A percentile compares a stretch with the other conserved stretches of the same genome.
phyloP scores from a whole-genome alignment of 306 rosid genomes.

The Medicago lupulina region DNA sequence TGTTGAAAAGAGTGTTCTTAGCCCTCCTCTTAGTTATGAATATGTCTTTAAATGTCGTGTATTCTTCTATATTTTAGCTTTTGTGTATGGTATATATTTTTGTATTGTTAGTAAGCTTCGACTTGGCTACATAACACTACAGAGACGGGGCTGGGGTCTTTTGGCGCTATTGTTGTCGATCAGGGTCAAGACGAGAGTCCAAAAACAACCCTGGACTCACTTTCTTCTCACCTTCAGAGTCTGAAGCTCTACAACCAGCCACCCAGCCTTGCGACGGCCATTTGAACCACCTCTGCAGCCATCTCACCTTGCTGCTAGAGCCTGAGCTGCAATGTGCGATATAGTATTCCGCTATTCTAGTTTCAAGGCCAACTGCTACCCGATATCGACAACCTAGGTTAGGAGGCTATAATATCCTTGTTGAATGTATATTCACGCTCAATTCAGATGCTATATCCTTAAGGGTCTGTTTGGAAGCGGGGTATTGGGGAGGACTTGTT shows the following conservation, averaged over 20 bases:
- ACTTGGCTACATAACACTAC: not conserved
- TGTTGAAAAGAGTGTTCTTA: too few species aligned
- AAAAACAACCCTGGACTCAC: not conserved
- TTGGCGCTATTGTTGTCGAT: not conserved
- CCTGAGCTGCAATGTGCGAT: not conserved
- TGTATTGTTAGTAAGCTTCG: not conserved
- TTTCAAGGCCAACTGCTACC: not conserved
- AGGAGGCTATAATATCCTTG: constrained; percentile 31
- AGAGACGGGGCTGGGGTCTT: not conserved
- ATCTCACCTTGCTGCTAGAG: not conserved
- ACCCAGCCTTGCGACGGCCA: not conserved
- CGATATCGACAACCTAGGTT: constrained; percentile 4
- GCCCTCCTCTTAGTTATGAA: not conserved
- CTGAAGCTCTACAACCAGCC: not conserved
- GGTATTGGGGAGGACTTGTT: too few species aligned
- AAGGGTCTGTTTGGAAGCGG: too few species aligned
- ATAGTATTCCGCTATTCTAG: not conserved
- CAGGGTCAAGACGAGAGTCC: not conserved
- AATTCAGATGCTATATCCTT: constrained; percentile 34
- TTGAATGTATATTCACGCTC: constrained; percentile 22
- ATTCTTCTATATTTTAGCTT: constrained; percentile 6
- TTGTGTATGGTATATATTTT: not conserved
- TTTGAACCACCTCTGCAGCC: not conserved
- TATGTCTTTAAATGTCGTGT: not conserved
- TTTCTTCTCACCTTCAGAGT: not conserved